Conservation (phyloP, 2,329 filamentous ascomycete genomes). For the Chaetothyriales sp. region DNA sequence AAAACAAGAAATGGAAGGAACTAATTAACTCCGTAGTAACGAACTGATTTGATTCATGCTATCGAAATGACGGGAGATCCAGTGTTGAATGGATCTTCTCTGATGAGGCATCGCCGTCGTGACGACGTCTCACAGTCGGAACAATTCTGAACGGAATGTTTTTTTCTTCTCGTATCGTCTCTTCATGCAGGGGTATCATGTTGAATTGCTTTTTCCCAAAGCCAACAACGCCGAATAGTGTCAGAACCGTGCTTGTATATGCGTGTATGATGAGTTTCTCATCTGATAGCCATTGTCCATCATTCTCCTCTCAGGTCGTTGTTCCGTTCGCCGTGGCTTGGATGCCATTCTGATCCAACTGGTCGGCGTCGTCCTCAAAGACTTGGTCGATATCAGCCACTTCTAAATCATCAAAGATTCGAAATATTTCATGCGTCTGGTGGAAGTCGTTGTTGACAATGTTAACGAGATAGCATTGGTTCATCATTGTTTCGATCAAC, state of each 20-base stretch:
- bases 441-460: constrained; percentile 99
- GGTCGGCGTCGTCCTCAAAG: constrained; percentile 8
- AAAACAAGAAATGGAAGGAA: too few relatives aligned
- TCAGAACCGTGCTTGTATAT: not conserved
- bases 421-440: constrained; percentile 63
- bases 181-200: constrained; percentile 6
- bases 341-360: constrained; percentile 5
- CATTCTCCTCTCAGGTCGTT: constrained; percentile 7
- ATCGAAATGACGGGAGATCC: not conserved
- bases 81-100: not conserved
- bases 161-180: not conserved
- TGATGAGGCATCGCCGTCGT: not conserved
- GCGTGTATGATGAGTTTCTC: not conserved
- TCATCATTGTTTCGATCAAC: constrained; percentile 69
- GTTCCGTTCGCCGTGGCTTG: constrained; percentile 9
- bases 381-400: constrained; percentile 48
- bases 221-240: not conserved
- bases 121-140: not conserved
- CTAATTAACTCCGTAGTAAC: not conserved
- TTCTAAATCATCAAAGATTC: constrained; percentile 63
- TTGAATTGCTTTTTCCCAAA: constrained; percentile 3
- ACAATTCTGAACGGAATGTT: not conserved
- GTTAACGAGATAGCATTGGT: constrained; percentile 85
- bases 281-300: constrained; percentile 7
- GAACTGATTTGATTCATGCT: not conserved